A percentile compares a stretch with the other conserved stretches of the same genome.
phyloP scores from a whole-genome alignment of 768 basidiomycete genomes.

The Termitomyces sp. region DNA sequence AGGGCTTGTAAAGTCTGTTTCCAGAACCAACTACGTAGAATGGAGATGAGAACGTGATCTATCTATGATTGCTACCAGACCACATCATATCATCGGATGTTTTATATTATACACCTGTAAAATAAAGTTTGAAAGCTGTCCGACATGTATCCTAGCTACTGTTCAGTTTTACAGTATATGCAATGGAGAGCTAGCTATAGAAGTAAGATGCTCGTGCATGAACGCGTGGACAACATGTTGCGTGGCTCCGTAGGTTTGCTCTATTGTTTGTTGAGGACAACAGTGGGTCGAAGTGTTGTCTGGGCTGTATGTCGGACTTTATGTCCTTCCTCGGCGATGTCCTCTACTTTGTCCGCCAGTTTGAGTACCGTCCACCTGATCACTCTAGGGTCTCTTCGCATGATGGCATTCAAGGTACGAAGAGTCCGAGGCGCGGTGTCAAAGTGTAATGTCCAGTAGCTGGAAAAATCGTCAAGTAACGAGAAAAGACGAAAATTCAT shows the following conservation, averaged over 20 bases:
- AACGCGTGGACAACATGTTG: background rate
- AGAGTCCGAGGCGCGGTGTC: conserved; percentile 79
- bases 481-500: background rate
- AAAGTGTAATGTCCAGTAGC: conserved; percentile 91
- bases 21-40: background rate
- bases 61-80: background rate
- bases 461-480: conserved; percentile 24
- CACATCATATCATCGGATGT: background rate
- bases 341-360: conserved; percentile 69
- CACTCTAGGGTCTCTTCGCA: conserved; percentile 80
- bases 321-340: conserved; percentile 54
- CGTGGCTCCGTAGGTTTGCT: background rate
- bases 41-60: background rate
- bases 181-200: background rate
- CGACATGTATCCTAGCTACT: background rate
- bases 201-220: too few species aligned
- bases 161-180: background rate
- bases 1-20: background rate
- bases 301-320: background rate
- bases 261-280: background rate
- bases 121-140: background rate
- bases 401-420: conserved; percentile 56
- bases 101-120: background rate
- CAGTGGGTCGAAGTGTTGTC: too few species aligned
- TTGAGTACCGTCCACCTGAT: conserved; percentile 81